Percentiles rank a stretch among this genome's conserved stretches.
Evolutionary conservation across 768 basidiomycete species (phyloP).

Genomic region (Russula earlei): DNA sequence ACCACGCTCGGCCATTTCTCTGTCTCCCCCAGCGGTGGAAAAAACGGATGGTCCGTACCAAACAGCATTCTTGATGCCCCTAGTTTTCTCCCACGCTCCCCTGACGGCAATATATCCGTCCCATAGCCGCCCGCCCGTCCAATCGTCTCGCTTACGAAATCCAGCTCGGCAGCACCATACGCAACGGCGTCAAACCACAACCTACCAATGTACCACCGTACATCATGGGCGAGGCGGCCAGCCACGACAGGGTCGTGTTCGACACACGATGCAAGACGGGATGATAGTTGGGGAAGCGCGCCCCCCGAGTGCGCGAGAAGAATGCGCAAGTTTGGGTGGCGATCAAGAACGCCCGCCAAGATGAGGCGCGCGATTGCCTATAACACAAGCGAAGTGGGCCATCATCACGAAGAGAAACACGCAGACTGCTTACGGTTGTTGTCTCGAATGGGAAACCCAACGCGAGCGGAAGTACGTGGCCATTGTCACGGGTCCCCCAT

Average conservation of each 20-base stretch:
- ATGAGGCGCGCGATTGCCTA: slow-evolving; percentile 72
- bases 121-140: slow-evolving; percentile 46
- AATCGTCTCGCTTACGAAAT: slow-evolving; percentile 63
- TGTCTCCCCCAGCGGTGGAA: slow-evolving; percentile 61
- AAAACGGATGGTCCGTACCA: slow-evolving; percentile 88
- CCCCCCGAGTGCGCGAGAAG: slow-evolving; percentile 86
- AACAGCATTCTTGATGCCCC: slow-evolving; percentile 63
- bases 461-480: slow-evolving; percentile 80
- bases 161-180: slow-evolving; percentile 79
- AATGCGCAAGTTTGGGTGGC: slow-evolving; percentile 63
- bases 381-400: not conserved
- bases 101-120: slow-evolving; percentile 7
- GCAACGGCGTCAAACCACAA: slow-evolving; percentile 83
- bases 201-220: slow-evolving; percentile 72
- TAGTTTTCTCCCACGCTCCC: slow-evolving; percentile 28
- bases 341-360: slow-evolving; percentile 71
- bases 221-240: slow-evolving; percentile 67
- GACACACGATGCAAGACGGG: slow-evolving; percentile 77
- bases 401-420: not conserved
- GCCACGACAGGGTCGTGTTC: slow-evolving; percentile 77
- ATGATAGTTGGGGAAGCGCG: slow-evolving; percentile 73
- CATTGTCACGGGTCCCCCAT: slow-evolving; percentile 72
- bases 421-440: slow-evolving; percentile 52
- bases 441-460: slow-evolving; percentile 90
- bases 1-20: slow-evolving; percentile 81